Base-by-base conservation (phyloP, 345 rosid genomes). In the Citrus glauca region DNA sequence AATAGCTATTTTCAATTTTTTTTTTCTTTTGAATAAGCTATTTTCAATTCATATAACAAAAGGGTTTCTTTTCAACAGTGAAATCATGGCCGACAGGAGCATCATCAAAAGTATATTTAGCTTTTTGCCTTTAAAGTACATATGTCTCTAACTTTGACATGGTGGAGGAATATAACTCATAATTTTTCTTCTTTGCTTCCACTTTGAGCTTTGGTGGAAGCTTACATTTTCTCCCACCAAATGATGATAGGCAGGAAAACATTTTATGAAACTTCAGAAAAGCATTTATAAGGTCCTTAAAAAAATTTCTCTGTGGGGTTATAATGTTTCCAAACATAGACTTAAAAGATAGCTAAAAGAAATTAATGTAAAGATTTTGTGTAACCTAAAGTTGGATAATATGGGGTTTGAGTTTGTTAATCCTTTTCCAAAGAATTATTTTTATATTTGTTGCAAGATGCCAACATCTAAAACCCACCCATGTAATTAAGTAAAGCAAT, bases 21-120 rank as follows among this genome's bases (percentile, higher is more conserved):
- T 40, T 42, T 45, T 42, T 0, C 3, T 45, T 45, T 13, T 11
- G 4, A 42, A 13, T 45, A 13, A 45, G 50, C 50, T 45, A 66
- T 35, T 66, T 77, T 67, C 32, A 82, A 76, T 71, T 56, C 32
- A 48, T 33, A 33, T 62, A 69, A 42, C 7, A 38, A 79, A 56
- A 24, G 28, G 73, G 11, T 61, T 77, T 62, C 68, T 79, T 76
- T 80, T 30, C 22, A 57, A 62, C 69, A 82, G 80, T 76, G 83
- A 78, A 82, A 83, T 82, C 78, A 79, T 91, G 94, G 90, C 92
- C 88, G 91, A 89, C 92, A 88, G 81, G 45, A 60, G 72, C 86
- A 89, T 85, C 80, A 91, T 82, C 77, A 85, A 80, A 85, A 85
- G 84, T 73, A 37, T 65, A 71, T 72, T 38, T 76, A 64, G 78